Evolutionary conservation across 345 rosid genomes (phyloP), one percentile per base, ranked within the genome.

Genomic region (Mercurialis annua): DNA sequence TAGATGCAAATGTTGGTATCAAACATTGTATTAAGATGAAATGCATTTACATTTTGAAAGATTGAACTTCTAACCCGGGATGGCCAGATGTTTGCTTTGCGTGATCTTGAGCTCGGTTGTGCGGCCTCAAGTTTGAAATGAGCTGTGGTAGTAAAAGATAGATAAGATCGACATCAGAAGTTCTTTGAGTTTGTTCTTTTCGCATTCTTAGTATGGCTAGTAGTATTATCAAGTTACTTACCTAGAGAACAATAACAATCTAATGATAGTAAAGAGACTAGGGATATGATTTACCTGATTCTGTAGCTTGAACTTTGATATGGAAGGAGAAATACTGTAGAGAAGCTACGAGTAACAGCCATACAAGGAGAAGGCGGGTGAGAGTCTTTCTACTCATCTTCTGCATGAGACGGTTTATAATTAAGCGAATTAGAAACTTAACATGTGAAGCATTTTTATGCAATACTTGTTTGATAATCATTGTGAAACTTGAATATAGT

Each of bases 281-380:
- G 21, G 27, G 36, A 66, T 23, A 59, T 33, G 10, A 55, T 59
- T 77, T 81, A 62, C 90, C 87, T 79, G 83, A 76, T 59, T 76
- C 84, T 63, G 17, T 66, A 27, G 84, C 84, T 57, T 70, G 83
- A 76, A 77, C 83, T 61, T 43, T 54, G 65, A 73, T 59, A n/a
- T 57, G 59, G 34, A 18, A 33, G 62, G 67, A 30, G 65, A 49
- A 46, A 68, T 38, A 65, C 11, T 49, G 75, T 67, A 58, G 81
- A 47, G 52, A 81, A 65, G 47, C 66, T 10, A 60, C 55, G 34
- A 80, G 60, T 71, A 85, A 76, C 61, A 85, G 78, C 65, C 69
- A 78, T 42, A 59, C 76, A 16, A 81, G 53, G 69, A 83, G 72
- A 66, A 81, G 68, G 55, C 43, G 54, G 62, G 62, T n/a, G 55